These are phyloP conservation scores for Zygotorulaspora danielsina DNA, from an alignment of 805 yeast genomes.

Conservation along the genomic window DNA sequence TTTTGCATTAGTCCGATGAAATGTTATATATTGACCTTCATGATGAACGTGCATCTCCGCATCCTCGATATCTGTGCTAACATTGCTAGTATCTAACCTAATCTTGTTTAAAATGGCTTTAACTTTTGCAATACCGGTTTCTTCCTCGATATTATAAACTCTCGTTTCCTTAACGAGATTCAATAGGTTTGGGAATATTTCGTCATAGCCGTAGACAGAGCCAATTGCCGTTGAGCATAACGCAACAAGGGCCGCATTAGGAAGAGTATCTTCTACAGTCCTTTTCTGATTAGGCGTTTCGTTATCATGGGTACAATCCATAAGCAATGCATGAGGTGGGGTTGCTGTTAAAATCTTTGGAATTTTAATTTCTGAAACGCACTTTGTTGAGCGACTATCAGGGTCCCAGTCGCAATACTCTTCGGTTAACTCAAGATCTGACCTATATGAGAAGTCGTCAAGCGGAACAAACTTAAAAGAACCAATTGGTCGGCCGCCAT, in stretches of 20 bases:
- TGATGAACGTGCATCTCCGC: conserved; percentile 94
- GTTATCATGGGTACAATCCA: conserved; percentile 98
- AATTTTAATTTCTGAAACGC: conserved; percentile 59
- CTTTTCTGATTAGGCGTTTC: conserved; percentile 85
- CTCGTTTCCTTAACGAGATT: conserved; percentile 77
- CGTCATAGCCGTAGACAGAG: conserved; percentile 90
- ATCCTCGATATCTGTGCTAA: conserved; percentile 46
- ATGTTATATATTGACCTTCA: conserved; percentile 86
- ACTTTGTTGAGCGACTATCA: conserved; percentile 18
- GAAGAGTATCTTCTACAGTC: conserved; percentile 89
- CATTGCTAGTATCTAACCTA: conserved; percentile 53
- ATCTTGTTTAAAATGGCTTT: conserved; percentile 57
- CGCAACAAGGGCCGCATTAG: conserved; percentile 91
- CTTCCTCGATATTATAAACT: conserved; percentile 45
- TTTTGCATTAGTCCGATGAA: conserved; percentile 77
- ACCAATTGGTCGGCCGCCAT: conserved; percentile 95
- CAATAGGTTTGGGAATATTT: conserved; percentile 75
- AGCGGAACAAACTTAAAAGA: conserved; percentile 77
- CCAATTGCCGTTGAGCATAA: conserved; percentile 93
- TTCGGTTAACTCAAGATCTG: conserved; percentile 40
- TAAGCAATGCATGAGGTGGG: conserved; percentile 89
- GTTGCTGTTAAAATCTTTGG: conserved; percentile 62
- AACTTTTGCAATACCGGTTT: conserved; percentile 68
- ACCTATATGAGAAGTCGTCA: conserved; percentile 68
- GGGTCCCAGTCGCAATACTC: conserved; percentile 20